A percentile compares a stretch with the other conserved stretches of the same genome.
These are phyloP conservation scores for Xylariaceae sp. DNA, from an alignment of 2,329 filamentous ascomycete genomes.

Conservation along the genomic window DNA sequence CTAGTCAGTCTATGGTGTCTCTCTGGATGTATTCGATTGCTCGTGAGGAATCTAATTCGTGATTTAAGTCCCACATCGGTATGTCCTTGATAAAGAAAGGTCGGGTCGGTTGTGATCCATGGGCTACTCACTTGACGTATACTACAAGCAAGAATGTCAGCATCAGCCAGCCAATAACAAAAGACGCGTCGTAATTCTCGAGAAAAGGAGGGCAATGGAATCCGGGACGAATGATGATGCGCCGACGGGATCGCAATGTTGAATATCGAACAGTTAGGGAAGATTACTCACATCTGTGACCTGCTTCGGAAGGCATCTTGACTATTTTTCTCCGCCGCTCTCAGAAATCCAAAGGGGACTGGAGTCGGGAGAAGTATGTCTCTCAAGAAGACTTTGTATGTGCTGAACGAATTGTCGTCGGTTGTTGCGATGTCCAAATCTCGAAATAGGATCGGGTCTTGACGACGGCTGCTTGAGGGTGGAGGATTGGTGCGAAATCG, in stretches of 20 bases:
- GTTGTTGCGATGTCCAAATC: constrained; percentile 41
- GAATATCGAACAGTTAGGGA: constrained; percentile 22
- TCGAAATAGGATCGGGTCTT: constrained; percentile 32
- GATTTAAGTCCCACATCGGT: constrained; percentile 1
- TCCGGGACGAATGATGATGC: constrained; percentile 4
- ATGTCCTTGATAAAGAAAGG: constrained; percentile 13
- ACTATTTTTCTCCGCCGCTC: constrained; percentile 52
- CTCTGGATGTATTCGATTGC: background rate
- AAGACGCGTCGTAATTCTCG: background rate
- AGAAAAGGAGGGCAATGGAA: background rate
- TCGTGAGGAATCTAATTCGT: background rate
- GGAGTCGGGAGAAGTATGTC: constrained; percentile 46
- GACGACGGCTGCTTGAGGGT: constrained; percentile 26
- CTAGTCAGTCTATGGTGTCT: constrained; percentile 24
- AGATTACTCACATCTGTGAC: constrained; percentile 79
- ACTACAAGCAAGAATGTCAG: constrained; percentile 58
- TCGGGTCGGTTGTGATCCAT: constrained; percentile 18
- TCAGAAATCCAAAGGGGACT: constrained; percentile 49
- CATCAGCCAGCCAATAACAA: constrained; percentile 18
- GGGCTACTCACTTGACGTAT: constrained; percentile 81
- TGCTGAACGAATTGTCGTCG: constrained; percentile 44
- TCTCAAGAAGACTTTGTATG: constrained; percentile 50
- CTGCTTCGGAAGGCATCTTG: constrained; percentile 88
- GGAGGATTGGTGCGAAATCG: constrained; percentile 32
- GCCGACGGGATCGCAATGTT: constrained; percentile 13